These are phyloP conservation scores for Neurospora crassa DNA, from an alignment of 2,329 filamentous ascomycete genomes.

Conservation along the genomic window DNA sequence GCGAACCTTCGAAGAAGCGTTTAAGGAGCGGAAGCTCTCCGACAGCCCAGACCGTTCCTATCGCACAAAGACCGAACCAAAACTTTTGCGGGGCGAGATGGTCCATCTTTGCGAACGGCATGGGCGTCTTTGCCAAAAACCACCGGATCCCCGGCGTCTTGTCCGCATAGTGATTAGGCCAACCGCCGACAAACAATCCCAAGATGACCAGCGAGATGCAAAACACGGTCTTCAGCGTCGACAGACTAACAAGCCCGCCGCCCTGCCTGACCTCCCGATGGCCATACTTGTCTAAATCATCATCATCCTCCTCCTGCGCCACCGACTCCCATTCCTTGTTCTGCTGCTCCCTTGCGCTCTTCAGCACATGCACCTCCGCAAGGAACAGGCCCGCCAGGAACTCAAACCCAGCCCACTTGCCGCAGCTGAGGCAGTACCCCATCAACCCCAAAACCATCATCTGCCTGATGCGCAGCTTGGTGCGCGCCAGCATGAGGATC, in stretches of 20 bases:
- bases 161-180: constrained; percentile 28
- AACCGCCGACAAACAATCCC: constrained; percentile 28
- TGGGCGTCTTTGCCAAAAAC: constrained; percentile 24
- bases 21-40: constrained; percentile 26
- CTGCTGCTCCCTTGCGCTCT: constrained; percentile 14
- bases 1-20: constrained; percentile 32
- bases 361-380: constrained; percentile 33
- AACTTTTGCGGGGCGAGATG: constrained; percentile 26
- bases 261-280: not conserved
- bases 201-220: constrained; percentile 21
- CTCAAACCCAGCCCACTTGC: constrained; percentile 34
- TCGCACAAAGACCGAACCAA: constrained; percentile 27
- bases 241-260: not conserved
- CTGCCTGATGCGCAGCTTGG: constrained; percentile 25
- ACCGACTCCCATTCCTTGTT: constrained; percentile 14
- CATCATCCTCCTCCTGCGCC: not conserved
- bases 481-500: constrained; percentile 27
- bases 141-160: constrained; percentile 24
- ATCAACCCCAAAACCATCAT: constrained; percentile 23
- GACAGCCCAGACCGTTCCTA: constrained; percentile 28
- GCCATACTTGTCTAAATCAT: not conserved
- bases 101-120: constrained; percentile 24
- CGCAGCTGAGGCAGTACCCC: constrained; percentile 28
- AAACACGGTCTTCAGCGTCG: constrained; percentile 13
- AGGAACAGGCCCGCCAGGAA: constrained; percentile 37